Evolutionary conservation across 805 yeast species (phyloP), one percentile per base, ranked within the genome.

Genomic region (Danielia oregonensis): DNA sequence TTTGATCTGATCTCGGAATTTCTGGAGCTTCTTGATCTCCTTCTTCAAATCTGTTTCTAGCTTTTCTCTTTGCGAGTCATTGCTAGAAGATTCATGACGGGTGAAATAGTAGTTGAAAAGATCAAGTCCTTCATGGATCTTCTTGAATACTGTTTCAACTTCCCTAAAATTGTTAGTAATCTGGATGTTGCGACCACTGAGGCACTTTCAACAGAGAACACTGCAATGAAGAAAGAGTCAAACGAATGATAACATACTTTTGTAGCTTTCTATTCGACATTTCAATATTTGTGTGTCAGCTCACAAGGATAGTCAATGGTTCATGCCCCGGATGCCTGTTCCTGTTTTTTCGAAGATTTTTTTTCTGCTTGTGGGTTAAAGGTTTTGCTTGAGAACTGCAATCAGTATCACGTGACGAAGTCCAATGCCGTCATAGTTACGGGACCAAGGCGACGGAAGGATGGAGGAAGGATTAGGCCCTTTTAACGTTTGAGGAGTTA

Each of bases 21-120:
- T 68, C 41, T 68, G 73, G 32, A 68, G 55, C 40, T 65, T 63
- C 42, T 68, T 68, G 45, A 68, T 67, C 44, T 68, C 73, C 41
- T 67, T 65, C 49, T 68, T 68, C 41, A 68, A 51, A 39, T 68
- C 73, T 23, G 58, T 57, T 39, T 67, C 72, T 29, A 68, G 53
- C 47, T 68, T 68, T 27, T 55, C 60, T 49, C 67, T 61, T 40
- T 68, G 72, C 37, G 68, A 60, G 37, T 67, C 72, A 39, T 61
- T 61, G 40, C 58, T 56, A 36, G 65, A 49, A 8, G 50, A 28
- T 39, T 67, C 70, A 32, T 65, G 68, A 24, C 73, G 54, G n/a
- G 65, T 61, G 44, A 56, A 63, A 46, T 68, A 67, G 42, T 68
- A 67, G 40, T 67, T 65, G 49, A 68, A 68, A 26, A 62, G 62